Conservation (phyloP, 1,139 yeast species). For the Lodderomyces theae region DNA sequence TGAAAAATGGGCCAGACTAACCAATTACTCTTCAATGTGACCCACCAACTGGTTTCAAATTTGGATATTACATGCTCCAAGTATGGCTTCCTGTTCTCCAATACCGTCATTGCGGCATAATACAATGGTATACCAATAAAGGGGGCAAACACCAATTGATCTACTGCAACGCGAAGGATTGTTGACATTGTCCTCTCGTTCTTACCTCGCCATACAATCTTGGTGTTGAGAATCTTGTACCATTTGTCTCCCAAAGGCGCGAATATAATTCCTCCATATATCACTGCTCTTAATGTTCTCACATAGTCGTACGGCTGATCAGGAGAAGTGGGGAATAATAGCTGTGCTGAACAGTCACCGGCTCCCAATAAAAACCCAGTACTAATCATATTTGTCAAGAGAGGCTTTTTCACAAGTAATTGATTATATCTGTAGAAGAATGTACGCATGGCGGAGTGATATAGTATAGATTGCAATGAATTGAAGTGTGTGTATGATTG, state of each 20-base stretch:
- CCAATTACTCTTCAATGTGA: slow-evolving; percentile 72
- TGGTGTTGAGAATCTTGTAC: slow-evolving; percentile 31
- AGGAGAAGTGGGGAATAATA: slow-evolving; percentile 20
- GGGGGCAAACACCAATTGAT: slow-evolving; percentile 80
- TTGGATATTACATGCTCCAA: slow-evolving; percentile 33
- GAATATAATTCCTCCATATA: slow-evolving; percentile 38
- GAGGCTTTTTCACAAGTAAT: slow-evolving; percentile 30
- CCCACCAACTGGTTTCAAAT: slow-evolving; percentile 51
- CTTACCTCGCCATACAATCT: slow-evolving; percentile 17
- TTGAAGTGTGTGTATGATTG: background rate
- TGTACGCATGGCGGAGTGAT: slow-evolving; percentile 3
- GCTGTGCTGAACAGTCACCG: slow-evolving; percentile 44
- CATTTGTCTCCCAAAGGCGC: slow-evolving; percentile 45
- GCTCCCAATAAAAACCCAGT: slow-evolving; percentile 42
- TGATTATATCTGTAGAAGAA: slow-evolving; percentile 27
- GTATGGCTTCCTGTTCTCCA: slow-evolving; percentile 46
- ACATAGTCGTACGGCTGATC: slow-evolving; percentile 24
- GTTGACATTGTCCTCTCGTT: slow-evolving; percentile 20
- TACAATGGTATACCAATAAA: slow-evolving; percentile 64
- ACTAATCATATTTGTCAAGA: slow-evolving; percentile 36
- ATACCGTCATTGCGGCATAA: slow-evolving; percentile 60
- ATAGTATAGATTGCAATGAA: background rate
- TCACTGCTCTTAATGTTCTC: slow-evolving; percentile 34
- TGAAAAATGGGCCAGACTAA: slow-evolving; percentile 86
- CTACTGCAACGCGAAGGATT: slow-evolving; percentile 55